Base-by-base conservation (phyloP, 2,329 filamentous ascomycete genomes). In the Scedosporium boydii region DNA sequence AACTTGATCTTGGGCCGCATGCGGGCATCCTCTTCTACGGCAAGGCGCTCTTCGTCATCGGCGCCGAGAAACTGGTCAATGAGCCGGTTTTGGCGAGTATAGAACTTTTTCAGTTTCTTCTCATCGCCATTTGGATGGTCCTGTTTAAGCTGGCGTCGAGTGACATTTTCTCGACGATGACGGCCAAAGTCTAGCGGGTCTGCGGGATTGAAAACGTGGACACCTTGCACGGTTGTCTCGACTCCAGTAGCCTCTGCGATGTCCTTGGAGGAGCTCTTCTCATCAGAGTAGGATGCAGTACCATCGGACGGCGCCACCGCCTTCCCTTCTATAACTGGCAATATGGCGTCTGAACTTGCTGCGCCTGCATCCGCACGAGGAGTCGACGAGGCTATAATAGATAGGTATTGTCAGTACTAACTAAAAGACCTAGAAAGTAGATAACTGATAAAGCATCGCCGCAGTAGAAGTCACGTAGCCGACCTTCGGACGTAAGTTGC, bases 21-120 rank as follows among this genome's bases (percentile, higher is more conserved):
- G 63, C 80, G 76, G 57, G 75, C 68, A 58, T 78, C 77, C 67
- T 85, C 81, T 57, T 82, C 77, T 53, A 79, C 72, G 60, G 78
- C 77, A 44, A 79, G 71, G 2, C 76, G 75, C 71, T 85, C 82
- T 68, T 85, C 82, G 65, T 84, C 80, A 26, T 77, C 77, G 63
- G 80, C 82, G 38, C 80, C 78, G 6, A 86, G 77, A 65, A 84
- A 84, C 63, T 76, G 74, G 67, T 81, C 77, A 64, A 81, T 80
- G 42, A 80, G 74, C 42, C 77, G 72, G 65, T 81, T 81, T 67
- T 80, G 78, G 10, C 74, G 72, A 7, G 73, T 76, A 66, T 80
- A 81, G 66, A 78, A 81, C 67, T 76, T 77, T 67, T 75, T 77
- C 59, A 80, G 69, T 65, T 76, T 72, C 57, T 66, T 73, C 66